These are phyloP conservation scores for Komagataella phaffii DNA, from an alignment of 805 yeast species.

Conservation along the genomic window DNA sequence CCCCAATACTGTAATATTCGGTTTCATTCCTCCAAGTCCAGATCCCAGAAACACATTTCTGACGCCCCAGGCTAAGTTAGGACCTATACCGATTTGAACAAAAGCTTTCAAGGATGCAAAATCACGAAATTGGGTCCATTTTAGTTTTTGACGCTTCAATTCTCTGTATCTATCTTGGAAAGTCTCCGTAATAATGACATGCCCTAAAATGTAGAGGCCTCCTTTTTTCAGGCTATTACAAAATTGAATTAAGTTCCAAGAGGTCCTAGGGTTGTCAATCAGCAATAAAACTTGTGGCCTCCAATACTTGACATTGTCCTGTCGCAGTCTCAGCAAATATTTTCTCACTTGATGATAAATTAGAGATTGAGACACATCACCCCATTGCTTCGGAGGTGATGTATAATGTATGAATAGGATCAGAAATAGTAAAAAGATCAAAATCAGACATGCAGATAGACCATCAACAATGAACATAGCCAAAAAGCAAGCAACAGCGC, in stretches of 20 bases:
- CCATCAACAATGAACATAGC: conserved; percentile 97
- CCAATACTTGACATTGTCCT: conserved; percentile 96
- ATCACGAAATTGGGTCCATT: conserved; percentile 81
- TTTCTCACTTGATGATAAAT: conserved; percentile 96
- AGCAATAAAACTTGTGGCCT: conserved; percentile 85
- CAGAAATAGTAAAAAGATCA: conserved; percentile 48
- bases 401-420: conserved; percentile 75
- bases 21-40: conserved; percentile 98
- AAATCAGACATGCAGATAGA: conserved; percentile 65
- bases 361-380: conserved; percentile 91
- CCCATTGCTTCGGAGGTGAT: conserved; percentile 95
- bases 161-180: conserved; percentile 59
- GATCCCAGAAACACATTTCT: conserved; percentile 85
- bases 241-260: conserved; percentile 85
- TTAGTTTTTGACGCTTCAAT: conserved; percentile 54
- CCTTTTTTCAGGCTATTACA: conserved; percentile 95
- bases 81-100: conserved; percentile 84
- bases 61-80: conserved; percentile 88
- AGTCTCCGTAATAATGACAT: conserved; percentile 58
- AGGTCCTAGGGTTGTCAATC: conserved; percentile 83
- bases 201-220: conserved; percentile 85
- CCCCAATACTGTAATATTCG: conserved; percentile 88
- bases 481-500: conserved; percentile 51
- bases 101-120: conserved; percentile 75
- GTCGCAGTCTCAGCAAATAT: conserved; percentile 66